Conservation (phyloP, 2,329 filamentous ascomycete species). For the Talaromyces amestolkiae region DNA sequence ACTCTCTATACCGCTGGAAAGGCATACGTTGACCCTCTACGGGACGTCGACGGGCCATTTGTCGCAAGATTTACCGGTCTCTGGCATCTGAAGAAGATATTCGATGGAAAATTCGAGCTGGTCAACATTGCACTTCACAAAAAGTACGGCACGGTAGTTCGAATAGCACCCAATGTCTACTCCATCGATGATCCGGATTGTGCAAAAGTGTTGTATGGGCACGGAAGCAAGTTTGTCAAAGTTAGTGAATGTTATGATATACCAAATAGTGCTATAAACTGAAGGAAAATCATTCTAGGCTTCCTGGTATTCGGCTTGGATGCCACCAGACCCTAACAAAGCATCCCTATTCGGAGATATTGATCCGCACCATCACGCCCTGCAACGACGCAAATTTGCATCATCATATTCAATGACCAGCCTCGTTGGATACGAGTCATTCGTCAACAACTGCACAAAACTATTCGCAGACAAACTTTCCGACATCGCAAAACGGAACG, state of each 20-base stretch:
- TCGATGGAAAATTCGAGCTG: conserved; percentile 5
- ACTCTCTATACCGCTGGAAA: not conserved
- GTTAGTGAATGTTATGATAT: not conserved
- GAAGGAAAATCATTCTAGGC: not conserved
- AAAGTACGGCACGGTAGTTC: conserved; percentile 5
- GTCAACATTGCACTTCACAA: conserved; percentile 3
- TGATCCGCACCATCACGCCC: not conserved
- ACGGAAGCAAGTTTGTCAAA: conserved; percentile 3
- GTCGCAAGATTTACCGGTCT: conserved; percentile 7
- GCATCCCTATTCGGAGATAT: not conserved
- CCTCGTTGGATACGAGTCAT: conserved; percentile 10
- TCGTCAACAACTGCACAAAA: conserved; percentile 6
- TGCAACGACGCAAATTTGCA: not conserved
- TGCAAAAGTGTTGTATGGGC: not conserved
- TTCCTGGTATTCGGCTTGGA: conserved; percentile 3
- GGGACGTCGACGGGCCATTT: not conserved
- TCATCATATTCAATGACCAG: conserved; percentile 5
- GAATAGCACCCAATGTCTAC: conserved; percentile 8
- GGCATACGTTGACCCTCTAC: not conserved
- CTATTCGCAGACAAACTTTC: not conserved
- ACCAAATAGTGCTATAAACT: not conserved
- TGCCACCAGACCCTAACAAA: not conserved
- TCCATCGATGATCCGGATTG: not conserved
- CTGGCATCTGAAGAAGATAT: conserved; percentile 5
- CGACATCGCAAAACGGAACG: not conserved